Base-by-base conservation (phyloP, 306 rosid species). In the Dryas octopetala region DNA sequence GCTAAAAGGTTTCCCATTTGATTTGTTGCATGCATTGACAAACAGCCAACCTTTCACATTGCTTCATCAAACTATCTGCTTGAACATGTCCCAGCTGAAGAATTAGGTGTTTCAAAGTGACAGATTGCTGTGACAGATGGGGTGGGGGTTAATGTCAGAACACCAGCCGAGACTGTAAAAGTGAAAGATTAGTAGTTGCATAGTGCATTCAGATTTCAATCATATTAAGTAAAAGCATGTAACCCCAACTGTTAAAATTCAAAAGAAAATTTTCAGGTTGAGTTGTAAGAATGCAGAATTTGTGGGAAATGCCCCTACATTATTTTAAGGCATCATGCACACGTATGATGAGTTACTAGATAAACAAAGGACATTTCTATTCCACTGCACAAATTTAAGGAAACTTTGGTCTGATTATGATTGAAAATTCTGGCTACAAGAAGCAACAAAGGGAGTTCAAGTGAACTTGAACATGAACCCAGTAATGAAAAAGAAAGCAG, bases 401-500 rank as follows among this genome's bases (percentile, higher is more conserved):
- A 70, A 19, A 41, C 11, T 41, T 43, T 17, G 41, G 32, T 43
- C 46, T 54, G 40, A 38, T 54, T 41, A 17, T 40, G 41, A 54
- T 53, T 54, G 64, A 70, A 54, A 41, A 8, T 8, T 44, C 48
- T 32, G 61, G 47, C 50, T 32, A 69, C 74, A 69, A 32, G 73
- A 70, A 41, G 54, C 13, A 17, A 54, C 66, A 71, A 55, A 55
- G 44, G 43, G 62, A n/a, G 14, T 4, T 50, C 19, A 10, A 40
- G 41, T 14, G 49, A 41, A 44, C 54, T 44, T 71, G 81, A 69
- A 75, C 55, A 73, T 66, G 63, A 73, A 77, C 75, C 78, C 67
- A 76, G 80, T 69, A 69, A 68, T 67, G 40, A 58, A 57, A 82
- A 23, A 80, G 7, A 70, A 47, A 68, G 48, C 73, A 74, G 70